These are phyloP conservation scores for Solanum commersonii DNA, from an alignment of 257 asterid genomes.

Conservation along the genomic window DNA sequence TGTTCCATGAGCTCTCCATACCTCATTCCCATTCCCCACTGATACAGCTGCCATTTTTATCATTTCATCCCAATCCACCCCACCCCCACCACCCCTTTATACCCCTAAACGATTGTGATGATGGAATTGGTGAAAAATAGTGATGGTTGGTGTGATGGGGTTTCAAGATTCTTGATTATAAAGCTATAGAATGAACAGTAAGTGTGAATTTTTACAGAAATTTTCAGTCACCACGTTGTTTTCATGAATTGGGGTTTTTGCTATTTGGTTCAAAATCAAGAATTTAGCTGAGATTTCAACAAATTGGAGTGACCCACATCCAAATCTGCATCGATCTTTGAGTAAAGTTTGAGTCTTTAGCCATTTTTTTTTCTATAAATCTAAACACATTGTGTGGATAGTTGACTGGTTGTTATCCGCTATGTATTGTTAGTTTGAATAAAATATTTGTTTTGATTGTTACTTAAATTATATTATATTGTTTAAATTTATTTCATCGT, in stretches of 20 bases:
- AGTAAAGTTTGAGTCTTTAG: neutral
- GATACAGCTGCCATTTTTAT: constrained; percentile 30
- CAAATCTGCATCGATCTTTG: neutral
- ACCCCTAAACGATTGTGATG: neutral
- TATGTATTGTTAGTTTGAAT: too few relatives aligned
- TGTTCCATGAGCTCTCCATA: constrained; percentile 68
- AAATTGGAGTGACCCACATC: neutral
- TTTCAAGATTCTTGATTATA: neutral
- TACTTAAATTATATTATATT: too few relatives aligned
- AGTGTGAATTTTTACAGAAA: neutral
- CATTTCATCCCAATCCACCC: constrained; percentile 6
- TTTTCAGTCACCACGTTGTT: neutral
- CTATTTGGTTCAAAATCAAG: neutral
- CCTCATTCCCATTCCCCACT: constrained; percentile 12
- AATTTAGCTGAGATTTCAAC: neutral
- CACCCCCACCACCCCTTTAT: neutral
- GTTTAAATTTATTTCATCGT: fast-evolving
- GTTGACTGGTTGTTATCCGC: neutral
- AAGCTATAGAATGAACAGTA: neutral
- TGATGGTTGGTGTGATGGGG: neutral
- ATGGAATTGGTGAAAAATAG: neutral
- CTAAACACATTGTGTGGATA: neutral
- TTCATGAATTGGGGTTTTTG: neutral
- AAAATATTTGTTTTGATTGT: too few relatives aligned
- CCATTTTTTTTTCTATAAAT: neutral